Evolutionary conservation across 495 filamentous ascomycete genomes (phyloP).

Genomic region (Neurospora discreta): DNA sequence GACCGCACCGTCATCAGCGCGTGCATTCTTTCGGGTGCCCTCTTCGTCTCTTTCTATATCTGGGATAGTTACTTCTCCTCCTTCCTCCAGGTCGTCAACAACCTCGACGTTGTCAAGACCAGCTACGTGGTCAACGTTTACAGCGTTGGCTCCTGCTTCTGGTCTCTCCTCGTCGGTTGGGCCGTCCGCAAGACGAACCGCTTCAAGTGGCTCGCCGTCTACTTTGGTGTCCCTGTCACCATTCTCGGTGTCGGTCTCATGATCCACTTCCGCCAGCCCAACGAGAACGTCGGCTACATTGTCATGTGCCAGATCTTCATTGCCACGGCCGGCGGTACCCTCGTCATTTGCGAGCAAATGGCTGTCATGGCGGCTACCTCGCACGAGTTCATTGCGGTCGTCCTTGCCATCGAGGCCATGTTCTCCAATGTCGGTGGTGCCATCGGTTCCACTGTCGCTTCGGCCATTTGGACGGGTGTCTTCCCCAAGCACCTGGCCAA

Average conservation of each 20-base stretch:
- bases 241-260: slow-evolving; percentile 57
- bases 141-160: slow-evolving; percentile 57
- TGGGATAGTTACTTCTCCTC: slow-evolving; percentile 59
- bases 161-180: slow-evolving; percentile 45
- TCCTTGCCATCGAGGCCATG: slow-evolving; percentile 51
- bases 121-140: slow-evolving; percentile 60
- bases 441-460: slow-evolving; percentile 49
- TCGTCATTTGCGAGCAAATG: slow-evolving; percentile 54
- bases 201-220: slow-evolving; percentile 50
- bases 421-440: slow-evolving; percentile 54
- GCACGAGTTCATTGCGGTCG: slow-evolving; percentile 56
- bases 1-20: slow-evolving; percentile 57
- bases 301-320: slow-evolving; percentile 76
- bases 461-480: slow-evolving; percentile 55
- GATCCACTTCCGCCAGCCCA: slow-evolving; percentile 52
- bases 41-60: slow-evolving; percentile 55
- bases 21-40: slow-evolving; percentile 39
- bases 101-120: slow-evolving; percentile 42
- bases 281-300: slow-evolving; percentile 50
- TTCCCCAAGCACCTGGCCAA: slow-evolving; percentile 41
- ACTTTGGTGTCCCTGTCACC: slow-evolving; percentile 52
- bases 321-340: slow-evolving; percentile 49
- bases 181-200: slow-evolving; percentile 46
- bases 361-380: slow-evolving; percentile 54
- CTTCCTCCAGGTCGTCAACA: slow-evolving; percentile 63